A percentile compares a stretch with the other conserved stretches of the same genome.
phyloP scores from a whole-genome alignment of 176 grass and related monocot genomes.

The Phragmites australis region DNA sequence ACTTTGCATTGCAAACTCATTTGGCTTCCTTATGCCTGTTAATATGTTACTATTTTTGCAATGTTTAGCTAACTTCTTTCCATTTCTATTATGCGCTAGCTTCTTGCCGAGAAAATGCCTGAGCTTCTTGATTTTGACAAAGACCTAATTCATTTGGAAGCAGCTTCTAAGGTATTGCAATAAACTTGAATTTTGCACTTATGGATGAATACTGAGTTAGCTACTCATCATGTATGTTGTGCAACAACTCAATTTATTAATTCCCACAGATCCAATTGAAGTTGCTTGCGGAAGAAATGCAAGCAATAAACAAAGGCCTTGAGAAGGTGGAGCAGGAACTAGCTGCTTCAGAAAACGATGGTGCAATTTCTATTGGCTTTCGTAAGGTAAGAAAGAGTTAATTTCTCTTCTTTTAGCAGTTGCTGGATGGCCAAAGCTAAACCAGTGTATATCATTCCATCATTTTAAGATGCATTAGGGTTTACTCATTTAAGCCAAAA shows the following conservation, averaged over 20 bases:
- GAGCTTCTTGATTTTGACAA: conserved; percentile 99
- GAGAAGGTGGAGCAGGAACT: conserved; percentile 88
- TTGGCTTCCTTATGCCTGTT: neutral
- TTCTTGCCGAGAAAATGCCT: conserved; percentile 90
- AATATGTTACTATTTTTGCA: neutral
- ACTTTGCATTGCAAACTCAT: neutral
- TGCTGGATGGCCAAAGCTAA: conserved; percentile 3
- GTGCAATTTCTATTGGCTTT: conserved; percentile 69
- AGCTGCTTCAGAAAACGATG: conserved; percentile 70
- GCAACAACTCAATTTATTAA: conserved; percentile 35
- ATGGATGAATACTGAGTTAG: conserved; percentile 19
- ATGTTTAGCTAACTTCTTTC: conserved; percentile 32
- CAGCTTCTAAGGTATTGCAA: conserved; percentile 83
- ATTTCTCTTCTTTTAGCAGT: conserved; percentile 29
- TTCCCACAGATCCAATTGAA: conserved; percentile 80
- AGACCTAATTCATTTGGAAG: conserved; percentile 97
- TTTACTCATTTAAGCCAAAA: conserved; percentile 19
- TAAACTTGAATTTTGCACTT: conserved; percentile 26
- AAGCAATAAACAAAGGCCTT: conserved; percentile 81
- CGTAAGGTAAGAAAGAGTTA: conserved; percentile 53
- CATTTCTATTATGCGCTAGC: conserved; percentile 49
- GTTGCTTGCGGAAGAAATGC: conserved; percentile 89
- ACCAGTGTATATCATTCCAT: conserved; percentile 14
- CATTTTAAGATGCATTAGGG: conserved; percentile 1
- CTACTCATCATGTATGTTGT: conserved; percentile 40